Percentiles rank a stretch among this genome's conserved stretches.
phyloP scores from a whole-genome alignment of 2,329 filamentous ascomycete genomes.

The Colletotrichum melonis region DNA sequence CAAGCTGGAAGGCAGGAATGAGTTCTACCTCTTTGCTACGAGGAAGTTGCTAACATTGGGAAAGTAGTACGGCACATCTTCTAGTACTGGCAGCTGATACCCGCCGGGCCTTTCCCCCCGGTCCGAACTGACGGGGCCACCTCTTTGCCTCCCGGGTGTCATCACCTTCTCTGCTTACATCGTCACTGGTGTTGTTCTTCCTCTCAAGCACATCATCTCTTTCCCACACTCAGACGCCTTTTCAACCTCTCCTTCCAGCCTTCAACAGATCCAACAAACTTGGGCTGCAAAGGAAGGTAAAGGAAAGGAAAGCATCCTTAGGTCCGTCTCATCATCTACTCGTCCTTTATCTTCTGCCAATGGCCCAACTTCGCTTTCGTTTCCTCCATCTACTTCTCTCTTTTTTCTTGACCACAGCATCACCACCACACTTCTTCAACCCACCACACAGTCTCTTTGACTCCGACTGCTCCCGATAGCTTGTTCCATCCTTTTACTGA shows the following conservation, averaged over 20 bases:
- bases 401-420: slow-evolving; percentile 53
- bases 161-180: background rate
- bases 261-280: background rate
- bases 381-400: slow-evolving; percentile 38
- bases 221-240: background rate
- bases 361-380: slow-evolving; percentile 39
- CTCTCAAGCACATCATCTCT: slow-evolving; percentile 8
- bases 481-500: slow-evolving; percentile 68
- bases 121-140: background rate
- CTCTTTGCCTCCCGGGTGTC: background rate
- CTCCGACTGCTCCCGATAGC: slow-evolving; percentile 64
- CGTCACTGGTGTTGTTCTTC: slow-evolving; percentile 9
- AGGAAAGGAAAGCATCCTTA: slow-evolving; percentile 27
- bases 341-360: slow-evolving; percentile 41
- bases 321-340: slow-evolving; percentile 27
- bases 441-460: slow-evolving; percentile 53
- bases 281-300: background rate
- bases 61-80: slow-evolving; percentile 4
- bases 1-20: slow-evolving; percentile 1
- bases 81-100: background rate
- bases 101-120: background rate
- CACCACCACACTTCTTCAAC: slow-evolving; percentile 47
- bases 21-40: background rate
- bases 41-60: slow-evolving; percentile 6
- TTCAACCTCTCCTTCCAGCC: slow-evolving; percentile 10